Evolutionary conservation across 176 grass and related monocot genomes (phyloP).

Genomic region (Aegilops bicornis): DNA sequence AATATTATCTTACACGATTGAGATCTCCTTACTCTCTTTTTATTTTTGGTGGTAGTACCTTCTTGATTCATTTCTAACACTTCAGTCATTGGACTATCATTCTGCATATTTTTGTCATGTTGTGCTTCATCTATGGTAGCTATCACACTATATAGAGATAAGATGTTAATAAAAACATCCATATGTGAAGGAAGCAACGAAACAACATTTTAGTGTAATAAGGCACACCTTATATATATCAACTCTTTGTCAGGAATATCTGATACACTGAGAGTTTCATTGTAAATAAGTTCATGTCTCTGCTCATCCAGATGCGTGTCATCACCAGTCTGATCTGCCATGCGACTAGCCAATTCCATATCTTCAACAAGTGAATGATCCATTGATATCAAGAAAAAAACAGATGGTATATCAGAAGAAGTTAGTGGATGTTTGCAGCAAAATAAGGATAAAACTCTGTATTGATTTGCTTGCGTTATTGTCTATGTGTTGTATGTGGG

Average conservation of each 20-base stretch:
- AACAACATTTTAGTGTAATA: not conserved
- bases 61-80: constrained; percentile 33
- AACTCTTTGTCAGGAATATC: constrained; percentile 25
- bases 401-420: constrained; percentile 27
- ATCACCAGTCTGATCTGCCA: constrained; percentile 31
- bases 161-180: constrained; percentile 20
- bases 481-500: not conserved
- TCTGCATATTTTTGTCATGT: constrained; percentile 34
- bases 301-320: not conserved
- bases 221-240: constrained; percentile 46
- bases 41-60: constrained; percentile 50
- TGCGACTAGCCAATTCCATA: constrained; percentile 63
- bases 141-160: constrained; percentile 47
- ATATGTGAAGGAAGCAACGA: constrained; percentile 10
- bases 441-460: constrained; percentile 8
- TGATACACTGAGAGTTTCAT: constrained; percentile 22
- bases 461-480: not conserved
- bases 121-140: constrained; percentile 36
- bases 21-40: constrained; percentile 71
- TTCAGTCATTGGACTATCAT: constrained; percentile 14
- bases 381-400: constrained; percentile 28
- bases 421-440: not conserved
- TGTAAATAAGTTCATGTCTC: constrained; percentile 13
- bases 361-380: constrained; percentile 44
- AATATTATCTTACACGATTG: constrained; percentile 58